A percentile compares a stretch with the other conserved stretches of the same genome.
Evolutionary conservation across 2,329 filamentous ascomycete genomes (phyloP).

Genomic region (Penicillium capsulatum): DNA sequence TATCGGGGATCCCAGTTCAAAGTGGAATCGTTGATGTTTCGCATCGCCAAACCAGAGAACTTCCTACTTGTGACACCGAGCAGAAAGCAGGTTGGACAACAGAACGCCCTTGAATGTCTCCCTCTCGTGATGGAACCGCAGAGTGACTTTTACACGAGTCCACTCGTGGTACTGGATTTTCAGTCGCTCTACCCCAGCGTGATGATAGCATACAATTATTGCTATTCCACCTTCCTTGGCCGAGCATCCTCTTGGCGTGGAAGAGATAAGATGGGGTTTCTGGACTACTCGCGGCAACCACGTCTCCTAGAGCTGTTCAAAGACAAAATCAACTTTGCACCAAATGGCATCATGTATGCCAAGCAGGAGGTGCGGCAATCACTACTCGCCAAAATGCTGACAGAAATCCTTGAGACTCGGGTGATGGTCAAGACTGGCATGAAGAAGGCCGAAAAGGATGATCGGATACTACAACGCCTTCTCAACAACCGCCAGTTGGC

Average conservation of each 20-base stretch:
- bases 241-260: slow-evolving; percentile 84
- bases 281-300: slow-evolving; percentile 73
- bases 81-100: slow-evolving; percentile 83
- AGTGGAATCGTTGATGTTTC: slow-evolving; percentile 97
- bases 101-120: slow-evolving; percentile 91
- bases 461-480: slow-evolving; percentile 77
- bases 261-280: slow-evolving; percentile 89
- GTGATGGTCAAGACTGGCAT: slow-evolving; percentile 98
- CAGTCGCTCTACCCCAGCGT: slow-evolving; percentile 94
- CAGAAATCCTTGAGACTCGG: slow-evolving; percentile 89
- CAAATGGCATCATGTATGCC: slow-evolving; percentile 94
- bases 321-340: slow-evolving; percentile 84
- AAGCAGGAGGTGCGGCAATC: slow-evolving; percentile 83
- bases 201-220: slow-evolving; percentile 99
- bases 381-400: slow-evolving; percentile 90
- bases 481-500: slow-evolving; percentile 92
- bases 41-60: slow-evolving; percentile 95
- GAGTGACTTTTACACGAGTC: slow-evolving; percentile 88
- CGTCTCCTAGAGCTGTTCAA: slow-evolving; percentile 72
- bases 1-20: slow-evolving; percentile 96
- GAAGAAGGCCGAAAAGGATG: slow-evolving; percentile 87
- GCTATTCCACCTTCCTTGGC: slow-evolving; percentile 93
- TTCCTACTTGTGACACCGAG: slow-evolving; percentile 87
- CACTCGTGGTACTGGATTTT: slow-evolving; percentile 87
- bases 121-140: slow-evolving; percentile 97